phyloP scores from a whole-genome alignment of 352 stramenopile species.

The Phytophthora litchii region DNA sequence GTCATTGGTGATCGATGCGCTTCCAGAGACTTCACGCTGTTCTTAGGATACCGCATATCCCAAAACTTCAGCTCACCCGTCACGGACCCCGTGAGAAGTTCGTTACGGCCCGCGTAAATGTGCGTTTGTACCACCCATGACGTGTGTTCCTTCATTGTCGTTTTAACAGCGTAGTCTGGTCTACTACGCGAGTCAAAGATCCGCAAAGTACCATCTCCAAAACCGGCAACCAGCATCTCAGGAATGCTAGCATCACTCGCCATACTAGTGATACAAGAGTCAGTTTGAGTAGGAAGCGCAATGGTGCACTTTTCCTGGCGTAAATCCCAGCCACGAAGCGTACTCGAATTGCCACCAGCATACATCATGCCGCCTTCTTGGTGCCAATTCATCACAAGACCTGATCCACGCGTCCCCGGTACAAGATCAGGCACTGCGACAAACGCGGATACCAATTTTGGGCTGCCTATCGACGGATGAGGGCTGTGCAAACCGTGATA shows the following conservation, averaged over 20 bases:
- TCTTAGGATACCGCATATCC: conserved; percentile 93
- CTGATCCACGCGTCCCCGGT: conserved; percentile 89
- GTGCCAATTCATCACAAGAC: conserved; percentile 97
- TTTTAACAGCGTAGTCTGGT: conserved; percentile 68
- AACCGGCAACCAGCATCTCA: conserved; percentile 90
- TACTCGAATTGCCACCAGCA: conserved; percentile 92
- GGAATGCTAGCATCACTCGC: conserved; percentile 75
- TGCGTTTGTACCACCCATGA: conserved; percentile 96
- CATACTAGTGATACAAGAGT: conserved; percentile 92
- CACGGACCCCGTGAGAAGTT: conserved; percentile 95
- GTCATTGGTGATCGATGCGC: conserved; percentile 95
- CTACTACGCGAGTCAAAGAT: conserved; percentile 94
- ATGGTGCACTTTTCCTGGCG: conserved; percentile 88
- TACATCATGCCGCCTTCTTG: conserved; percentile 91
- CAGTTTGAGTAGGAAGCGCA: conserved; percentile 85
- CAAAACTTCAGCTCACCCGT: conserved; percentile 97
- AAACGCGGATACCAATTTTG: conserved; percentile 93
- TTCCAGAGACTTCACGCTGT: conserved; percentile 88
- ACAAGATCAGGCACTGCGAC: conserved; percentile 93
- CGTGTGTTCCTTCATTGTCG: conserved; percentile 90
- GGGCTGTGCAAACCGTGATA: conserved; percentile 90
- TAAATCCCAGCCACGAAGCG: conserved; percentile 96
- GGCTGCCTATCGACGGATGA: conserved; percentile 44
- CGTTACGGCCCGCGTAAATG: conserved; percentile 75
- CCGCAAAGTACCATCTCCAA: conserved; percentile 93